A percentile compares a stretch with the other conserved stretches of the same genome.
These are phyloP conservation scores for Phialophora macrospora DNA, from an alignment of 2,329 filamentous ascomycete species.

Conservation along the genomic window DNA sequence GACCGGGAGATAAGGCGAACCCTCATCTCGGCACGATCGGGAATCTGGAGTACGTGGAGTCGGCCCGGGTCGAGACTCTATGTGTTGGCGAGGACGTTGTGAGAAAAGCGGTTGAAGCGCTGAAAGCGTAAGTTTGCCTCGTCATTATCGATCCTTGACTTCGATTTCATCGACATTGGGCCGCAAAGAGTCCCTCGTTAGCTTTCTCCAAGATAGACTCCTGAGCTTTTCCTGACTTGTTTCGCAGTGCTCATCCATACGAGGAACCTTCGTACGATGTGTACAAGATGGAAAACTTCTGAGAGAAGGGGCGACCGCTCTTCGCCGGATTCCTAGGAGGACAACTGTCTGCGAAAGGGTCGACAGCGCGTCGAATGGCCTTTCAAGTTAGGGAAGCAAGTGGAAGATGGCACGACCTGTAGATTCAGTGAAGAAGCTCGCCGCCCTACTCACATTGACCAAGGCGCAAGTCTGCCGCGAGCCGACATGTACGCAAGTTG, in stretches of 20 bases:
- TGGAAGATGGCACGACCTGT: background rate
- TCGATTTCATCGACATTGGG: background rate
- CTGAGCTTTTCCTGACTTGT: background rate
- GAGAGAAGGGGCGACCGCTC: background rate
- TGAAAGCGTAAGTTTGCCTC: background rate
- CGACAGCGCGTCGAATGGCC: too few species aligned
- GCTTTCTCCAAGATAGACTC: background rate
- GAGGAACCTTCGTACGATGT: constrained; percentile 9
- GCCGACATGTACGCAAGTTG: too few species aligned
- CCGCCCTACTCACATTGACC: background rate
- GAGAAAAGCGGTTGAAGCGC: background rate
- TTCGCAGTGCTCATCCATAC: constrained; percentile 6
- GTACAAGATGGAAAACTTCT: constrained; percentile 9
- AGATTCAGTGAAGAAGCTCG: background rate
- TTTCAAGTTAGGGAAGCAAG: too few species aligned
- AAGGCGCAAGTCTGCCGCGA: background rate
- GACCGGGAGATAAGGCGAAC: background rate
- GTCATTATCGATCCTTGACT: background rate
- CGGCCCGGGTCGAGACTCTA: background rate
- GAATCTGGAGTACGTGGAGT: background rate
- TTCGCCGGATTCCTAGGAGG: background rate
- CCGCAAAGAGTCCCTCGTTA: too few species aligned
- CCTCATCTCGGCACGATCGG: background rate
- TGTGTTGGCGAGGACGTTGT: background rate
- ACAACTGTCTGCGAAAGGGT: background rate